phyloP scores from a whole-genome alignment of 1,284 basidiomycete genomes.

The Moniliophthora roreri region DNA sequence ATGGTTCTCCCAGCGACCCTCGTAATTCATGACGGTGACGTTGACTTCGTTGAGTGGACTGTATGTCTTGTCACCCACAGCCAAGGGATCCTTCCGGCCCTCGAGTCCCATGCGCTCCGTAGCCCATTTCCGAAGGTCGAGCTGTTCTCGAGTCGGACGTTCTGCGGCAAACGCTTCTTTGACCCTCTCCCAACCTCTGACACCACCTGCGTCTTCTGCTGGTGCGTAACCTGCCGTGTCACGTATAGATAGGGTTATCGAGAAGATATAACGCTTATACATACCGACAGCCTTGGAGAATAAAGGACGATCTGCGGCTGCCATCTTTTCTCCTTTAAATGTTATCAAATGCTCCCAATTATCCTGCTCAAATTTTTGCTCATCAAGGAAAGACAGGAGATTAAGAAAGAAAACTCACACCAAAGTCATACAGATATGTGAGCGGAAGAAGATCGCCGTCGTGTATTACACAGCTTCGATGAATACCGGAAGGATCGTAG shows the following conservation, averaged over 20 bases:
- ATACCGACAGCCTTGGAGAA: constrained; percentile 9
- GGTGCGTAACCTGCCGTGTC: constrained; percentile 11
- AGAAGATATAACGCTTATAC: neutral
- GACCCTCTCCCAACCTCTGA: constrained; percentile 19
- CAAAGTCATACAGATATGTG: constrained; percentile 19
- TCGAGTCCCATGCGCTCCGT: constrained; percentile 7
- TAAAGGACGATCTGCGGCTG: constrained; percentile 6
- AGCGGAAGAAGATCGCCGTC: constrained; percentile 3
- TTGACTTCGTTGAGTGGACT: constrained; percentile 14
- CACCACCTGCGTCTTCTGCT: constrained; percentile 17
- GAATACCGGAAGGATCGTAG: constrained; percentile 5
- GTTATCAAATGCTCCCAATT: constrained; percentile 20
- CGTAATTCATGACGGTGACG: constrained; percentile 13
- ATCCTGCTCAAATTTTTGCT: constrained; percentile 9
- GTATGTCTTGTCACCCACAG: constrained; percentile 10
- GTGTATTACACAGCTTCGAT: neutral
- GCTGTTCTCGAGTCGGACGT: constrained; percentile 3
- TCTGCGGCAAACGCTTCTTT: constrained; percentile 17
- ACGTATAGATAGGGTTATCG: neutral
- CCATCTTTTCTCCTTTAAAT: constrained; percentile 11
- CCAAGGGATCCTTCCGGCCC: constrained; percentile 8
- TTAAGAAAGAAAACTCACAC: constrained; percentile 10
- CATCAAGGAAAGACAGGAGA: neutral
- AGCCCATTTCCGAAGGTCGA: constrained; percentile 3
- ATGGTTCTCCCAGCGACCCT: constrained; percentile 12